These are phyloP conservation scores for Kodamaea laetipori DNA, from an alignment of 805 yeast species.

Conservation along the genomic window DNA sequence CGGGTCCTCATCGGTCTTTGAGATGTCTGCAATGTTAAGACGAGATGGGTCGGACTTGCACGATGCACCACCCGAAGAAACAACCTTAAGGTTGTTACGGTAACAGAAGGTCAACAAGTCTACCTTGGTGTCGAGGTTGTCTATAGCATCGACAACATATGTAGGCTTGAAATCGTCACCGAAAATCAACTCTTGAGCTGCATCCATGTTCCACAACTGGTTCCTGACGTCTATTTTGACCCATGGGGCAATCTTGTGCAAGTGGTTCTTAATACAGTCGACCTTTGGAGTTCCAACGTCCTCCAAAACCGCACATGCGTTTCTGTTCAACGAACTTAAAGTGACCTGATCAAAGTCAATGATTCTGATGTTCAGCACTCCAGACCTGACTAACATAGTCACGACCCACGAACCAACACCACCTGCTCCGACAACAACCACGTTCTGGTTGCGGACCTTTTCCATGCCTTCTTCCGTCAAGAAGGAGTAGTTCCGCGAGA, in stretches of 20 bases:
- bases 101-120: constrained; percentile 79
- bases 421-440: constrained; percentile 90
- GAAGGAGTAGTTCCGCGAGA: constrained; percentile 92
- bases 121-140: constrained; percentile 94
- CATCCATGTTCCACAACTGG: constrained; percentile 71
- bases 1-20: constrained; percentile 92
- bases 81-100: constrained; percentile 59
- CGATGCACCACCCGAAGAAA: constrained; percentile 97
- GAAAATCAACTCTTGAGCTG: constrained; percentile 61
- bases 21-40: constrained; percentile 83
- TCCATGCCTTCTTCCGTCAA: constrained; percentile 82
- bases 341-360: constrained; percentile 97
- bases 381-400: constrained; percentile 89
- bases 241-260: constrained; percentile 90
- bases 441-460: constrained; percentile 65
- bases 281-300: constrained; percentile 96
- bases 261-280: constrained; percentile 68
- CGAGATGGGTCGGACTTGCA: constrained; percentile 95
- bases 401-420: constrained; percentile 99
- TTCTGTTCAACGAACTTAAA: constrained; percentile 87
- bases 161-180: constrained; percentile 59
- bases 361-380: constrained; percentile 74
- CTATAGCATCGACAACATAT: constrained; percentile 91
- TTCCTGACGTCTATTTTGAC: constrained; percentile 74
- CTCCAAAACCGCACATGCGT: constrained; percentile 84